Evolutionary conservation across 352 stramenopile species (phyloP).

Genomic region (Pythium rishiriense): DNA sequence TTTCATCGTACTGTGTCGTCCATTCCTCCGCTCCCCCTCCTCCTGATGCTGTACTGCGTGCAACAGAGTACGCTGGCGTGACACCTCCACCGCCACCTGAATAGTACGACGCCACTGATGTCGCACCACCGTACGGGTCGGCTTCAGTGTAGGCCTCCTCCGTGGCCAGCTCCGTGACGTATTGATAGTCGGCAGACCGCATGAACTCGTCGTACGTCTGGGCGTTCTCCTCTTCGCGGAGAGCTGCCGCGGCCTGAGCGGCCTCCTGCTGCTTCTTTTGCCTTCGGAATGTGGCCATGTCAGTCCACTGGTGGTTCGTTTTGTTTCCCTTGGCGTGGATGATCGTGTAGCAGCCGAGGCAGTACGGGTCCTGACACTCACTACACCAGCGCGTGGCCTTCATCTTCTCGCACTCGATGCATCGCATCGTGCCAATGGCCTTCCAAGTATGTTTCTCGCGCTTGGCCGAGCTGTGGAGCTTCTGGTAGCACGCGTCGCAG

Average conservation of each 20-base stretch:
- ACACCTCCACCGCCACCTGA: not conserved
- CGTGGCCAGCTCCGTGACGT: conserved; percentile 51
- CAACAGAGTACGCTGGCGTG: conserved; percentile 1
- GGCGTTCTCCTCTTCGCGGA: conserved; percentile 54
- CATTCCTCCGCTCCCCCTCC: conserved; percentile 32
- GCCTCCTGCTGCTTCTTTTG: conserved; percentile 36
- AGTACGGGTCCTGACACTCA: conserved; percentile 78
- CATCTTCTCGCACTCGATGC: conserved; percentile 86
- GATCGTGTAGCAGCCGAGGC: conserved; percentile 78
- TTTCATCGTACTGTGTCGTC: conserved; percentile 63
- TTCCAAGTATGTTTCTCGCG: conserved; percentile 79
- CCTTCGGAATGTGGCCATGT: conserved; percentile 67
- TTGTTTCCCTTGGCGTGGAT: conserved; percentile 87
- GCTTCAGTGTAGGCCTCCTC: conserved; percentile 24
- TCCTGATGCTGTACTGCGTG: conserved; percentile 10
- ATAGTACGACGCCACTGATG: conserved; percentile 17
- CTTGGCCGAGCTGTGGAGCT: conserved; percentile 70
- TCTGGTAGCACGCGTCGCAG: conserved; percentile 76
- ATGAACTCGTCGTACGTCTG: conserved; percentile 82
- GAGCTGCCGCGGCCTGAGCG: not conserved
- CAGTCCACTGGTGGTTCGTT: conserved; percentile 59
- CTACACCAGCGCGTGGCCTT: conserved; percentile 77
- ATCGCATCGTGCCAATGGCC: conserved; percentile 68
- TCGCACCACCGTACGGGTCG: not conserved
- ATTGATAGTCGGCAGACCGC: conserved; percentile 75